phyloP scores from a whole-genome alignment of 352 stramenopile species.

The Phytophthora tubulina region DNA sequence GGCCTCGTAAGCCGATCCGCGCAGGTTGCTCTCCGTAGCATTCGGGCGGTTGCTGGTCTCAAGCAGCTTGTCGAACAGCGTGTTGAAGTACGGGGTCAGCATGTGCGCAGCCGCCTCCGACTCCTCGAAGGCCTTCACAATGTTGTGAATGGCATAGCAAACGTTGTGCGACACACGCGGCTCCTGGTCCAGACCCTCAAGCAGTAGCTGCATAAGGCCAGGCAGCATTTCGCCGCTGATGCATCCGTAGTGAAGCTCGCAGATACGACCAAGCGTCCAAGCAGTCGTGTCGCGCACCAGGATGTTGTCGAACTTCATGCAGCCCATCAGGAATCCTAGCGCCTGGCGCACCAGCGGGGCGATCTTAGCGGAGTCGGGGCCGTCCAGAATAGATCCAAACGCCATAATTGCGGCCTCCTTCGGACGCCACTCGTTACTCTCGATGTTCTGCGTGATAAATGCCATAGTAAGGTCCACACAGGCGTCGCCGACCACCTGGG shows the following conservation, averaged over 20 bases:
- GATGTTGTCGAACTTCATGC: constrained; percentile 92
- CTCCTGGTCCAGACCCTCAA: constrained; percentile 87
- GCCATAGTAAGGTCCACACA: constrained; percentile 93
- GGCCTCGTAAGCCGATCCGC: constrained; percentile 93
- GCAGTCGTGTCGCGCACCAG: constrained; percentile 97
- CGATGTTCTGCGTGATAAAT: constrained; percentile 96
- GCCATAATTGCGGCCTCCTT: constrained; percentile 98
- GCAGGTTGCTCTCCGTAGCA: constrained; percentile 91
- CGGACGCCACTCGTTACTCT: constrained; percentile 94
- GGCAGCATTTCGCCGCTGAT: constrained; percentile 93
- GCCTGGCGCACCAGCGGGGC: constrained; percentile 92
- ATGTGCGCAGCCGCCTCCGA: constrained; percentile 83
- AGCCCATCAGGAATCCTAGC: constrained; percentile 93
- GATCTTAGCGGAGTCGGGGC: constrained; percentile 92
- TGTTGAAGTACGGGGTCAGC: constrained; percentile 92
- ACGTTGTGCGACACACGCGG: constrained; percentile 95
- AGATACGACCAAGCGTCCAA: constrained; percentile 97
- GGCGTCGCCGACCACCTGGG: constrained; percentile 92
- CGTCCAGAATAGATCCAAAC: constrained; percentile 97
- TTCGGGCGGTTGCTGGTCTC: constrained; percentile 91
- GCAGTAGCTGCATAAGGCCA: constrained; percentile 87
- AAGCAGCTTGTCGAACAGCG: constrained; percentile 94
- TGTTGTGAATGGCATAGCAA: constrained; percentile 97
- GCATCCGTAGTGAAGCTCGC: constrained; percentile 93
- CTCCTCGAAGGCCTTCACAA: constrained; percentile 94